phyloP scores from a whole-genome alignment of 1,139 yeast genomes.

The Pichia sp. region DNA sequence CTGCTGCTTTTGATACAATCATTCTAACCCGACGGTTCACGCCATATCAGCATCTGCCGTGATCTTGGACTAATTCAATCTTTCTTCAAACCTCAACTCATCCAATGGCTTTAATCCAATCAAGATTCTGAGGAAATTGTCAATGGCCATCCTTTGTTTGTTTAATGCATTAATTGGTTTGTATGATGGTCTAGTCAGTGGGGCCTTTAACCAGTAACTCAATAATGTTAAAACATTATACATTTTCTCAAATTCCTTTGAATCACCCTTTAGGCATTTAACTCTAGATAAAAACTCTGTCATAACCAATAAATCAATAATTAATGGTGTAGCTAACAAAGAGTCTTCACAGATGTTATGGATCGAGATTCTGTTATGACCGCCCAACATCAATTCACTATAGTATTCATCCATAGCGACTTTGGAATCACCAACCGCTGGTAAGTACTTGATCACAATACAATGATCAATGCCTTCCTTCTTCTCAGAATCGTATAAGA shows the following conservation, averaged over 20 bases:
- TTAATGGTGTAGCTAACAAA: conserved; percentile 86
- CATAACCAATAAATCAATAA: conserved; percentile 84
- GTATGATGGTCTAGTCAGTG: conserved; percentile 84
- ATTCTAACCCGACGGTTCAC: too few species aligned
- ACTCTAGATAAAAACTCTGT: conserved; percentile 87
- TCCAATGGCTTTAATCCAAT: conserved; percentile 87
- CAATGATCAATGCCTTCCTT: conserved; percentile 87
- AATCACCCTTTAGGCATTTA: conserved; percentile 51
- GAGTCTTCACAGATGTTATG: conserved; percentile 98
- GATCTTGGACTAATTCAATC: conserved; percentile 37
- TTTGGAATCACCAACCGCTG: conserved; percentile 93
- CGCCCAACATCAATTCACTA: conserved; percentile 95
- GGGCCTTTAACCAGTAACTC: conserved; percentile 96
- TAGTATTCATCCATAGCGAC: conserved; percentile 99
- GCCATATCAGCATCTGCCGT: too few species aligned
- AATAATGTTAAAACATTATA: conserved; percentile 83
- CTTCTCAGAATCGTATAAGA: conserved; percentile 72
- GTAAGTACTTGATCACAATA: conserved; percentile 88
- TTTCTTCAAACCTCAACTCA: conserved; percentile 91
- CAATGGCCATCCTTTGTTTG: conserved; percentile 89
- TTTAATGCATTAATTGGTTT: conserved; percentile 89
- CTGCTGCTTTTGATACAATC: too few species aligned
- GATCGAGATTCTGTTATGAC: conserved; percentile 88
- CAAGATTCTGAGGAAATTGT: conserved; percentile 81
- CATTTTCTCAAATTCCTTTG: conserved; percentile 48